A percentile compares a stretch with the other conserved stretches of the same genome.
phyloP scores from a whole-genome alignment of 306 rosid genomes.

The Prinsepia uniflora region DNA sequence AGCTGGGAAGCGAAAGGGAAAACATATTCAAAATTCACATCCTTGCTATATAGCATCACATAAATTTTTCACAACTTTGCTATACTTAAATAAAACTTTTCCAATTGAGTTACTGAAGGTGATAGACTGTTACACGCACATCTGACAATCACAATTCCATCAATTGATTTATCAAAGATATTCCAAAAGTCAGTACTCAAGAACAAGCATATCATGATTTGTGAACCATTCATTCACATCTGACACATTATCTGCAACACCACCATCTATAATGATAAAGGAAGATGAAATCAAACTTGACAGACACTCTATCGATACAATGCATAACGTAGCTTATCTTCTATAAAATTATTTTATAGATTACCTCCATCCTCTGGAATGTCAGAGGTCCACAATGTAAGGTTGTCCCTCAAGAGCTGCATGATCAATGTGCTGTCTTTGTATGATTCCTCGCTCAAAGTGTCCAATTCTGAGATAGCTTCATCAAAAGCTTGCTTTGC shows the following conservation, averaged over 20 bases:
- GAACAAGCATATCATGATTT: background rate
- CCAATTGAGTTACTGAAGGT: background rate
- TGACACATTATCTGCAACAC: background rate
- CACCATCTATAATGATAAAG: background rate
- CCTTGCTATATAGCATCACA: background rate
- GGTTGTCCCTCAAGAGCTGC: conserved; percentile 36
- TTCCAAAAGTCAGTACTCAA: background rate
- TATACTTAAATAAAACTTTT: background rate
- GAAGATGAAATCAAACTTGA: background rate
- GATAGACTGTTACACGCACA: background rate
- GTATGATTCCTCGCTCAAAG: conserved; percentile 37
- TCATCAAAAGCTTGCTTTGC: conserved; percentile 71
- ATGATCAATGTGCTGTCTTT: conserved; percentile 37
- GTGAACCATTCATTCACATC: background rate
- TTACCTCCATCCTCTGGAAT: conserved; percentile 34
- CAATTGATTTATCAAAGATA: background rate
- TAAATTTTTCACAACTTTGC: background rate
- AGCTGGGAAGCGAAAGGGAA: background rate
- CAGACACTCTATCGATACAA: background rate
- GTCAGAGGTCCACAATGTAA: conserved; percentile 39
- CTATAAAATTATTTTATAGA: background rate
- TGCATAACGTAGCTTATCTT: background rate
- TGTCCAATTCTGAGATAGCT: conserved; percentile 63
- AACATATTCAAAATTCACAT: background rate
- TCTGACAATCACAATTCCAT: background rate